phyloP scores from a whole-genome alignment of 257 asterid species.

The Penstemon newberryi region DNA sequence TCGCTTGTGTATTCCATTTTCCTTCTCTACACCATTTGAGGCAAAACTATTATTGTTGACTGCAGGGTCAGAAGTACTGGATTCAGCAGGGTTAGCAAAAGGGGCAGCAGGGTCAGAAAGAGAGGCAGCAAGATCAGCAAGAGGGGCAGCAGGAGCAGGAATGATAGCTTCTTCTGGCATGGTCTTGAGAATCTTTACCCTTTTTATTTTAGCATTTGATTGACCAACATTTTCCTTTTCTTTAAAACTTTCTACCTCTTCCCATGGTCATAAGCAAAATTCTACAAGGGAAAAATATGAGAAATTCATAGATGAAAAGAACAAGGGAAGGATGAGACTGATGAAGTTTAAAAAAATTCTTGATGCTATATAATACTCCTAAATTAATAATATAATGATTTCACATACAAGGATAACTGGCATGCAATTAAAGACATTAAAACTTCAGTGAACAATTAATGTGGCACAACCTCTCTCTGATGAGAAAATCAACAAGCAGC shows the following conservation, averaged over 20 bases:
- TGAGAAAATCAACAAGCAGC: background rate
- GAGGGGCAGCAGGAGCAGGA: constrained; percentile 26
- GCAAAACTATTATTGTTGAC: constrained; percentile 19
- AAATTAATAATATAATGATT: background rate
- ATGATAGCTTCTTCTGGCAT: constrained; percentile 21
- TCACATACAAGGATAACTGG: constrained; percentile 15
- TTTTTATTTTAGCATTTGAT: constrained; percentile 31
- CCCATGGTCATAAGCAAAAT: constrained; percentile 37
- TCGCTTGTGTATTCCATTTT: constrained; percentile 24
- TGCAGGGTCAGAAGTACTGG: constrained; percentile 30
- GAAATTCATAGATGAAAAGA: background rate
- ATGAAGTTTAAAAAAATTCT: constrained; percentile 14
- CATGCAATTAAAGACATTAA: constrained; percentile 7
- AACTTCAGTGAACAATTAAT: constrained; percentile 13
- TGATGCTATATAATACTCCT: background rate
- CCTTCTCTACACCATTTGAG: constrained; percentile 30
- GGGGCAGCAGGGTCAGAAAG: constrained; percentile 28
- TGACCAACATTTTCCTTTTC: constrained; percentile 31
- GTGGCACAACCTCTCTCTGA: constrained; percentile 1
- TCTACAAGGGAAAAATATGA: constrained; percentile 21
- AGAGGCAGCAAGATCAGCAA: background rate
- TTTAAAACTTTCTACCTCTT: constrained; percentile 30
- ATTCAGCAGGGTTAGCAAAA: constrained; percentile 23
- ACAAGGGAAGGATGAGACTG: constrained; percentile 10
- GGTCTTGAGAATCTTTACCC: constrained; percentile 22